phyloP scores from a whole-genome alignment of 2,329 filamentous ascomycete genomes.

The Bimuria novae-zelandiae region DNA sequence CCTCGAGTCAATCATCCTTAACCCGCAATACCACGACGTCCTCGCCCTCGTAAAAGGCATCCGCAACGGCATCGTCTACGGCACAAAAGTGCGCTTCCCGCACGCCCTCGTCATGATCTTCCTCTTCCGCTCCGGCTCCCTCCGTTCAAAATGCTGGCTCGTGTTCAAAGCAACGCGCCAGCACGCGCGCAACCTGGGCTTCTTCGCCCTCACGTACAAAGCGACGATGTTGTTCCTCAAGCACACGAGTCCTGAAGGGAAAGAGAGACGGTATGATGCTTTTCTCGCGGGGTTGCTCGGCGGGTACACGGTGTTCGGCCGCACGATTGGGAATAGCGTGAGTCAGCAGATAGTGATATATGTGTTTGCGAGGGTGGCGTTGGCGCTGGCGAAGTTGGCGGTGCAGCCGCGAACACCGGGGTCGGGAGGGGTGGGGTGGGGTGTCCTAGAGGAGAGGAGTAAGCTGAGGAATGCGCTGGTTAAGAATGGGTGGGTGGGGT shows the following conservation, averaged over 20 bases:
- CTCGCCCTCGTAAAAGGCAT: conserved; percentile 88
- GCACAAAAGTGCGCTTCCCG: conserved; percentile 95
- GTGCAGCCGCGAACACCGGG: conserved; percentile 64
- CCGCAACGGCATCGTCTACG: conserved; percentile 96
- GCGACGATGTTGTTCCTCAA: conserved; percentile 75
- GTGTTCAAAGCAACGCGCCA: conserved; percentile 85
- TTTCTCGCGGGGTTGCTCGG: conserved; percentile 87
- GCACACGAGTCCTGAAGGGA: conserved; percentile 54
- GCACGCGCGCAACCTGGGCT: conserved; percentile 88
- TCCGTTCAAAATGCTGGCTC: conserved; percentile 76
- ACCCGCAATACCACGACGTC: conserved; percentile 83
- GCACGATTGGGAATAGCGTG: conserved; percentile 74
- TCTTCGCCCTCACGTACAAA: conserved; percentile 93
- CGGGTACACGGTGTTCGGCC: conserved; percentile 92
- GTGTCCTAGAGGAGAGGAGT: conserved; percentile 42
- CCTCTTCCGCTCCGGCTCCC: conserved; percentile 86
- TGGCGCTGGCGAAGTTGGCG: conserved; percentile 81
- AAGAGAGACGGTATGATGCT: conserved; percentile 75
- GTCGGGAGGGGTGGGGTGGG: conserved; percentile 43
- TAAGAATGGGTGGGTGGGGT: conserved; percentile 84
- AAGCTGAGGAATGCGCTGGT: conserved; percentile 44
- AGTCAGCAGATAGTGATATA: conserved; percentile 99
- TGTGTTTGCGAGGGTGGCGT: conserved; percentile 87
- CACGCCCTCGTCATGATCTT: conserved; percentile 99
- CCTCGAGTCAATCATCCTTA: conserved; percentile 76